A percentile compares a stretch with the other conserved stretches of the same genome.
These are phyloP conservation scores for Colletotrichum australisinense DNA, from an alignment of 2,329 filamentous ascomycete genomes.

Conservation along the genomic window DNA sequence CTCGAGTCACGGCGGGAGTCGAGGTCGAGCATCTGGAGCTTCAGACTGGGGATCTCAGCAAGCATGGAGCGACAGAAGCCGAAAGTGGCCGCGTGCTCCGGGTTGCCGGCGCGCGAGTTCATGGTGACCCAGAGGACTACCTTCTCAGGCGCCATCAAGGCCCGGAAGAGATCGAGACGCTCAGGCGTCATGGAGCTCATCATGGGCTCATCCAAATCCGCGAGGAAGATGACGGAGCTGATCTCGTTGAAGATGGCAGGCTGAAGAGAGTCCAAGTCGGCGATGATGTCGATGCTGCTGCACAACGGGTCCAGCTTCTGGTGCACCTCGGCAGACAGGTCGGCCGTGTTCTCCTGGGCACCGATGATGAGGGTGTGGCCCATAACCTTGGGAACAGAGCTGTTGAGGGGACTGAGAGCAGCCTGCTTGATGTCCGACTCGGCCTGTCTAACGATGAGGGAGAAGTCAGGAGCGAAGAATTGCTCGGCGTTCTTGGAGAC, in stretches of 20 bases:
- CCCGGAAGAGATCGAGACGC: constrained; percentile 37
- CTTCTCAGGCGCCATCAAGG: constrained; percentile 32
- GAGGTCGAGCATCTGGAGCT: constrained; percentile 36
- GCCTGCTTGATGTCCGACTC: constrained; percentile 39
- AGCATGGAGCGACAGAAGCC: constrained; percentile 35
- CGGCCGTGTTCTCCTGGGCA: constrained; percentile 35
- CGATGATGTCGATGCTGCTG: constrained; percentile 29
- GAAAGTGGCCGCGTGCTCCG: constrained; percentile 37
- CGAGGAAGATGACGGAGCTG: constrained; percentile 28
- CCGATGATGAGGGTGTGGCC: constrained; percentile 48
- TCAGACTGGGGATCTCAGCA: constrained; percentile 33
- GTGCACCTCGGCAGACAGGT: constrained; percentile 38
- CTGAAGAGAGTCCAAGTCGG: constrained; percentile 41
- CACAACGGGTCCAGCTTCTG: constrained; percentile 39
- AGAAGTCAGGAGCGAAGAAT: constrained; percentile 45
- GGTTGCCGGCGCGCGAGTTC: constrained; percentile 36
- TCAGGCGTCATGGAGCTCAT: constrained; percentile 47
- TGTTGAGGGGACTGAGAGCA: constrained; percentile 33
- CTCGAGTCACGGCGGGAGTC: constrained; percentile 6
- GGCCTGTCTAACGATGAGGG: constrained; percentile 52
- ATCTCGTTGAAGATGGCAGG: constrained; percentile 35
- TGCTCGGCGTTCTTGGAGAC: constrained; percentile 47
- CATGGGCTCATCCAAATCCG: constrained; percentile 39
- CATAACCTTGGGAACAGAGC: constrained; percentile 19
- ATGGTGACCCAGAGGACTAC: constrained; percentile 41